Conservation (phyloP, 2,329 filamentous ascomycete species). For the Huntiella bhutanensis region DNA sequence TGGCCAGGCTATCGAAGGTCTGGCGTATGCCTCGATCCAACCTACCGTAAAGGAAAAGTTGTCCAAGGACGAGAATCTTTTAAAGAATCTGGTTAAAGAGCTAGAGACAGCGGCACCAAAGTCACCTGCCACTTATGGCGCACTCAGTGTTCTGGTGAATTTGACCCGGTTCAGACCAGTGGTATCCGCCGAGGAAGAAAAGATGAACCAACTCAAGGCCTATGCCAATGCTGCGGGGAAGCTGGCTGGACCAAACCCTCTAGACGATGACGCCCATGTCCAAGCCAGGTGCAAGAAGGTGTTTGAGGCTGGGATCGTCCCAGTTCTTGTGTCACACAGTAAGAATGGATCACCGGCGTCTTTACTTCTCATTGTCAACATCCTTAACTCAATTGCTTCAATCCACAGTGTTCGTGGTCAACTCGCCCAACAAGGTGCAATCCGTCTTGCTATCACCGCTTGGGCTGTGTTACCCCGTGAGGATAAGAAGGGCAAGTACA, state of each 20-base stretch:
- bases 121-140: constrained; percentile 64
- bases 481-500: constrained; percentile 29
- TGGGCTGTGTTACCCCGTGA: constrained; percentile 41
- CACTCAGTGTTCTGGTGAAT: constrained; percentile 69
- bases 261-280: constrained; percentile 62
- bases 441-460: constrained; percentile 62
- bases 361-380: constrained; percentile 52
- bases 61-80: constrained; percentile 44
- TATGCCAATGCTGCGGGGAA: constrained; percentile 75
- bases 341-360: constrained; percentile 54
- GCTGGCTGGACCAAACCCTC: constrained; percentile 38
- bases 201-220: constrained; percentile 77
- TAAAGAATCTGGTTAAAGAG: constrained; percentile 49
- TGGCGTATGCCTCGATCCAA: constrained; percentile 80
- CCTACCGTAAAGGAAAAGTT: constrained; percentile 71
- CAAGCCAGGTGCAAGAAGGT: constrained; percentile 55
- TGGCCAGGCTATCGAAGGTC: constrained; percentile 61
- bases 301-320: constrained; percentile 60
- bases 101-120: constrained; percentile 39
- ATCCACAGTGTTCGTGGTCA: constrained; percentile 55
- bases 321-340: constrained; percentile 57
- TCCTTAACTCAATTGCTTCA: constrained; percentile 59
- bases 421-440: constrained; percentile 82
- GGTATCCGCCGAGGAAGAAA: constrained; percentile 77
- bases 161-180: constrained; percentile 62